Conservation (phyloP, 805 yeast genomes). For the Debaryomyces hansenii region DNA sequence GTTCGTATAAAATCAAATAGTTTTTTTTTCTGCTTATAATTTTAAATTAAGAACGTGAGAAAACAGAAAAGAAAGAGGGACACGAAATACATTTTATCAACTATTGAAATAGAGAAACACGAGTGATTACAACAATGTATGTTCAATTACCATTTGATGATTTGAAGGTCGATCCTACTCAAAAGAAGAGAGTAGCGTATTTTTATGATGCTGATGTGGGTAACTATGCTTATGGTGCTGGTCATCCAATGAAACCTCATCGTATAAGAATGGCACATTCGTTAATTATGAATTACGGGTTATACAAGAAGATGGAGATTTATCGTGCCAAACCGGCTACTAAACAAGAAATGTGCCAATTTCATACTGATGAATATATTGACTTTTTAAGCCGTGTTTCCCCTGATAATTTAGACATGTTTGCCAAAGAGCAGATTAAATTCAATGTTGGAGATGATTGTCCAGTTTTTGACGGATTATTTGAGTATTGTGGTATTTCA, state of each 20-base stretch:
- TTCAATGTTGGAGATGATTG: constrained; percentile 97
- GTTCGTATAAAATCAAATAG: too few relatives aligned
- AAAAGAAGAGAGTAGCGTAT: constrained; percentile 44
- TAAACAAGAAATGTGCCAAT: constrained; percentile 96
- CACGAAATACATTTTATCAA: background rate
- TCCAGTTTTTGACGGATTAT: constrained; percentile 93
- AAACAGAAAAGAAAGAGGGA: background rate
- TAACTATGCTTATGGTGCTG: constrained; percentile 96
- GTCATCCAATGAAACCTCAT: constrained; percentile 99
- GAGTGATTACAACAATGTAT: constrained; percentile 25
- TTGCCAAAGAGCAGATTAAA: constrained; percentile 82
- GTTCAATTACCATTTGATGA: constrained; percentile 47
- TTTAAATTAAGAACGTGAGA: too few relatives aligned
- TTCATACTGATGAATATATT: constrained; percentile 96
- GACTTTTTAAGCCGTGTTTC: constrained; percentile 88
- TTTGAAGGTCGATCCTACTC: constrained; percentile 38
- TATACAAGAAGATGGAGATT: constrained; percentile 95
- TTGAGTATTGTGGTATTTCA: constrained; percentile 84
- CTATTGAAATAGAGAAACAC: background rate
- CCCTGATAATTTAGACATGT: constrained; percentile 87
- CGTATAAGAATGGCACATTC: constrained; percentile 98
- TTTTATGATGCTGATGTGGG: constrained; percentile 80
- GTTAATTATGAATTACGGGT: constrained; percentile 92
- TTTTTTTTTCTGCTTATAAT: too few relatives aligned
- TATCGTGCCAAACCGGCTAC: constrained; percentile 98